Evolutionary conservation across 371 early-diverging fungal genomes (phyloP), one percentile per base, ranked within the genome.

Genomic region (Circinella umbellata): DNA sequence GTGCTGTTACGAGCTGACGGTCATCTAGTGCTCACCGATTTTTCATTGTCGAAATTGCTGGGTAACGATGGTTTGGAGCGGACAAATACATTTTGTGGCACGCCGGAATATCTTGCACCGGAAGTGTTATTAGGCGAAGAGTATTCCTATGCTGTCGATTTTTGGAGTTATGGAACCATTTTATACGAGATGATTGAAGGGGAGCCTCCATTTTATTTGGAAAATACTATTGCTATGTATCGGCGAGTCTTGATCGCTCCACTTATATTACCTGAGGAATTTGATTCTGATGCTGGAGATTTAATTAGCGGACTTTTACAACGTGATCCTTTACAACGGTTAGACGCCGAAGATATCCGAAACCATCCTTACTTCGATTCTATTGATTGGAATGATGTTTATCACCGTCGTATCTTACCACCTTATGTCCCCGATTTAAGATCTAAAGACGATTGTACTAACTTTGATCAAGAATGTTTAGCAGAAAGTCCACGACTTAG

Each of bases 91-190:
- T 94, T 96, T 71, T 96, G 98, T 76, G 99, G 99, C 4, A 97
- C 99, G 4, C 92, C 97, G 4, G 98, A 96, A 69, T 94, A 94
- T 63, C 75, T 93, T 35, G 84, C 99, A 1, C 98, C 98, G 6
- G 99, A 99, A 75, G 92, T 97, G 38, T 80, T 99, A 18, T 77
- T 81, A 37, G 89, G 90, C 0, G 77, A 86, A n/a, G 89, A 90
- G 59, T 97, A 98, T 71, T 93, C 94, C 6, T 92, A 90, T 67
- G 89, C 88, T 15, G 96, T 95, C 1, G 99, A 99, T 78, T 96
- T 96, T 89, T 99, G 99, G 99, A 91, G 96, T 36, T 81, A 98
- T 4, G 99, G 99, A 2, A 93, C 97, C 5, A 86, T 98, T 20
- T 84, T 98, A 48, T 99, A 92, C 70, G 97, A 92, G 75, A 90